These are phyloP conservation scores for Mucor mucedo DNA, from an alignment of 371 early-diverging fungal species.

Conservation along the genomic window DNA sequence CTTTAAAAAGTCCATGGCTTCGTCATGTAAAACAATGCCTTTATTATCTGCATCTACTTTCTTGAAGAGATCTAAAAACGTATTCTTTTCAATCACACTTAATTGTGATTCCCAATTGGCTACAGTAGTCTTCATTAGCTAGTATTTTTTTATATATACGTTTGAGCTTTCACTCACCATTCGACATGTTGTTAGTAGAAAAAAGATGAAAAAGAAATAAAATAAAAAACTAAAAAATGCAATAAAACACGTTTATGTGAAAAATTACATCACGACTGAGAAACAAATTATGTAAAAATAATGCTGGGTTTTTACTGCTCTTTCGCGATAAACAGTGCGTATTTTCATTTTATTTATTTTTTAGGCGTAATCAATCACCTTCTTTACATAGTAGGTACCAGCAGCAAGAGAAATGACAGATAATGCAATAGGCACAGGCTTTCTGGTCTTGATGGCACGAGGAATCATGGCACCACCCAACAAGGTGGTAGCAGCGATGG, in stretches of 20 bases:
- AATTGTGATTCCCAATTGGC: conserved; percentile 41
- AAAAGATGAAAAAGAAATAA: background rate
- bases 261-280: background rate
- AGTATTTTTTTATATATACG: background rate
- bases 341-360: too few species aligned
- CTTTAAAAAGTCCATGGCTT: conserved; percentile 80
- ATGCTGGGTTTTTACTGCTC: too few species aligned
- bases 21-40: conserved; percentile 74
- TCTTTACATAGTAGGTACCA: conserved; percentile 56
- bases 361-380: conserved; percentile 51
- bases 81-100: conserved; percentile 67
- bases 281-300: background rate
- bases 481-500: conserved; percentile 60
- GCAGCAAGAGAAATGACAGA: conserved; percentile 49
- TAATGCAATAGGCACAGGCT: conserved; percentile 55
- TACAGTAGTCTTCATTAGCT: background rate
- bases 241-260: conserved; percentile 1
- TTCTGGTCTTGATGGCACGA: conserved; percentile 58
- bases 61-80: conserved; percentile 70
- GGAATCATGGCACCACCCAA: conserved; percentile 66
- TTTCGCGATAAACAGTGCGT: too few species aligned
- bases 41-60: conserved; percentile 70
- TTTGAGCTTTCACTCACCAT: background rate
- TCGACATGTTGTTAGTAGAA: background rate
- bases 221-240: background rate